Base-by-base conservation (phyloP, 345 rosid genomes). In the Linum usitatissimum region DNA sequence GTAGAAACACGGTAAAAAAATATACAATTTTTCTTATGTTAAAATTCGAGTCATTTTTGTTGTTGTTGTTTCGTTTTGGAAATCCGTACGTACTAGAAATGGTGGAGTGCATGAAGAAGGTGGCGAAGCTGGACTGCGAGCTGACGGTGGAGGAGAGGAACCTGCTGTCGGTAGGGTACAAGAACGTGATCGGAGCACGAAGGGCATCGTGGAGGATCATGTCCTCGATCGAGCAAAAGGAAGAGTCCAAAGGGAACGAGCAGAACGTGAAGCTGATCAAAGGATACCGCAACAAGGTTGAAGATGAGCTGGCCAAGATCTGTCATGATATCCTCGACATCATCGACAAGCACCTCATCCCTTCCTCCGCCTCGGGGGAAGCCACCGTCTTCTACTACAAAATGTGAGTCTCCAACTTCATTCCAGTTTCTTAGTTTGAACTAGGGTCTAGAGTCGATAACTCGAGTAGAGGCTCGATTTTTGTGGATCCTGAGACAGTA, bases 141-240 rank as follows among this genome's bases (percentile, higher is more conserved):
- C 59, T 55, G 30, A 55, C 59, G 59, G 59, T 55, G 30, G 59
- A 55, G 59, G 59, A 55, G 59, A 55, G 59, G 59, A 55, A 55
- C 59, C 59, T 55, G 59, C 59, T 55, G 30, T 55, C 59, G 30
- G 59, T 55, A 19, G 59, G 59, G 6, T 55, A 55, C 59, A 55
- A 55, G 59, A 55, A 55, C 10, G 59, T 55, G 59, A 55, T 55
- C 59, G 59, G 59, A 55, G 59, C 59, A 9, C 23, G 59, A 28
- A 18, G 59, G 23, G 59, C 59, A 28, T 55, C 59, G 6, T 55
- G 59, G 59, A 18, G 59, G 59, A 55, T 55, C 23, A 55, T 55
- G 59, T 55, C 59, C 0, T 55, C 59, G 14, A 55, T 55, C 8
- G 59, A 55, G 59, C 59, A 55, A 10, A 55, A 55, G 59, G 59